A percentile compares a stretch with the other conserved stretches of the same genome.
Evolutionary conservation across 257 asterid species (phyloP).

Genomic region (Linderniella brevidens): DNA sequence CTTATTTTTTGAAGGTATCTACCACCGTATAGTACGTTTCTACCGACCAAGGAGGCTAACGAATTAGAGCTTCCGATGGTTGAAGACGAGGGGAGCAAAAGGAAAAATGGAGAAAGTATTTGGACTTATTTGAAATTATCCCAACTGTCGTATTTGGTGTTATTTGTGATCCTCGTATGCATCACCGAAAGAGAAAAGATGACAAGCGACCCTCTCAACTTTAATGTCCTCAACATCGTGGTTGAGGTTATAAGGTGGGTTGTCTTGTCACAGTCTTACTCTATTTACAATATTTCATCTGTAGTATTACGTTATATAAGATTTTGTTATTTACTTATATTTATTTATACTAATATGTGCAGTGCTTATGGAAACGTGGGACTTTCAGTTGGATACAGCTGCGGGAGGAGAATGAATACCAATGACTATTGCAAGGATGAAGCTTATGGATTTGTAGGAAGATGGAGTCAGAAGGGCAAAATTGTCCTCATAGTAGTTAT

Average conservation of each 20-base stretch:
- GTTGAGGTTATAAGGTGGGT: constrained; percentile 36
- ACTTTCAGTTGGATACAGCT: constrained; percentile 31
- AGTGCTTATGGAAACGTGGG: constrained; percentile 58
- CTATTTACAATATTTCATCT: background rate
- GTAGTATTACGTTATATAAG: background rate
- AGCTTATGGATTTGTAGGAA: constrained; percentile 31
- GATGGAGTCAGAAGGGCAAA: constrained; percentile 35
- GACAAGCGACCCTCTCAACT: constrained; percentile 39
- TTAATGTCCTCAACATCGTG: constrained; percentile 26
- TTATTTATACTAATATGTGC: background rate
- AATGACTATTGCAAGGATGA: constrained; percentile 18
- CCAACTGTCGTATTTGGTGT: constrained; percentile 22
- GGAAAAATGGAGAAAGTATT: background rate
- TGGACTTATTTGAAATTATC: constrained; percentile 20
- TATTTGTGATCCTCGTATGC: constrained; percentile 29
- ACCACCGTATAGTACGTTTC: constrained; percentile 34
- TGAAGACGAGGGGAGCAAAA: constrained; percentile 1
- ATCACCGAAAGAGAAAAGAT: constrained; percentile 26
- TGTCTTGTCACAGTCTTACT: background rate
- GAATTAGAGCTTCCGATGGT: background rate
- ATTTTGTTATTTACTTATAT: background rate
- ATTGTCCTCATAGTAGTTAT: constrained; percentile 25
- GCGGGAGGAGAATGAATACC: constrained; percentile 17
- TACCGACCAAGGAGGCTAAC: background rate
- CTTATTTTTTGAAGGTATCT: constrained; percentile 22